A percentile compares a stretch with the other conserved stretches of the same genome.
Evolutionary conservation across 2,329 filamentous ascomycete species (phyloP).

Genomic region (Alternaria tenuissima): DNA sequence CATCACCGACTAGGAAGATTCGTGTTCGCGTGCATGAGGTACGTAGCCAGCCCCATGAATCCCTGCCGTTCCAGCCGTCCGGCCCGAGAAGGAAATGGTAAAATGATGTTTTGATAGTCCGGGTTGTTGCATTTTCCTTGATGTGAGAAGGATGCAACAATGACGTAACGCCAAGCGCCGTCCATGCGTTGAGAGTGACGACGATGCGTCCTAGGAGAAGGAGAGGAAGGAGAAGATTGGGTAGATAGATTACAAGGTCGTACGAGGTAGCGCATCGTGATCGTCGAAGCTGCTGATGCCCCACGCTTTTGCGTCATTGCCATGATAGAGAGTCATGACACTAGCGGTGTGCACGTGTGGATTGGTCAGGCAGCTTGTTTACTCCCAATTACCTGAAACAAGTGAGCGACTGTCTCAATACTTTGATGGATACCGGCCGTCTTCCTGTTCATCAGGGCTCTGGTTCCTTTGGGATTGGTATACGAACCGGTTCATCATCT

Average conservation of each 20-base stretch:
- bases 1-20: conserved; percentile 23
- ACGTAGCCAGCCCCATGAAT: conserved; percentile 14
- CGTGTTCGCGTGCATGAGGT: conserved; percentile 24
- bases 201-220: conserved; percentile 29
- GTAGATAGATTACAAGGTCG: conserved; percentile 42
- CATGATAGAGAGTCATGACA: conserved; percentile 15
- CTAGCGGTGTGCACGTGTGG: conserved; percentile 12
- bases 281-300: conserved; percentile 14
- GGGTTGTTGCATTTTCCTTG: conserved; percentile 22
- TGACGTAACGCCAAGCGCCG: conserved; percentile 44
- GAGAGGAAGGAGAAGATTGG: conserved; percentile 33
- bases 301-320: conserved; percentile 14
- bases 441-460: conserved; percentile 38
- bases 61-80: conserved; percentile 17
- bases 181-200: conserved; percentile 37
- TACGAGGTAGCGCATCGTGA: conserved; percentile 24
- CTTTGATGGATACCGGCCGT: conserved; percentile 35
- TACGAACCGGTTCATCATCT: conserved; percentile 52
- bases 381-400: conserved; percentile 41
- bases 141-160: conserved; percentile 23
- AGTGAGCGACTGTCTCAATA: conserved; percentile 41
- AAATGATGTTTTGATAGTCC: conserved; percentile 23
- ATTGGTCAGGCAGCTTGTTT: conserved; percentile 22
- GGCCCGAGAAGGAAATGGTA: conserved; percentile 21
- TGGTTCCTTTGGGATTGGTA: conserved; percentile 31